These are phyloP conservation scores for Pythium plurisporium DNA, from an alignment of 352 stramenopile genomes.

Conservation along the genomic window DNA sequence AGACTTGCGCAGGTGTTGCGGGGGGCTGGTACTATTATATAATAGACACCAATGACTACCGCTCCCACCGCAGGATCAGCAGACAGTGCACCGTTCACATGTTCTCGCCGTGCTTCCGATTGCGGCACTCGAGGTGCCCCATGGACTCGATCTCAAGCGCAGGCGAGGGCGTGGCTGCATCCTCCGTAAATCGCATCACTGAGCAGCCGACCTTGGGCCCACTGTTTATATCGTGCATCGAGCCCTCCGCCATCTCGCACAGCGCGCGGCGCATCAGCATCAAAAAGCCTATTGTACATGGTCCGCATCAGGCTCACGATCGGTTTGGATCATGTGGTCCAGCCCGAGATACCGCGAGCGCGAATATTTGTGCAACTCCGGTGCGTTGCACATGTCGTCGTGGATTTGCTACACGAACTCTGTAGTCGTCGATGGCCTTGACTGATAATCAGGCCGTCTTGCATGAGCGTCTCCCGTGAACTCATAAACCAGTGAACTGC, in stretches of 20 bases:
- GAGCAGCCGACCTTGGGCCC: slow-evolving; percentile 12
- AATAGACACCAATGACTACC: slow-evolving; percentile 5
- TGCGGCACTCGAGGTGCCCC: slow-evolving; percentile 12
- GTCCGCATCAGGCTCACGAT: background rate
- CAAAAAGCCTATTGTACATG: slow-evolving; percentile 1
- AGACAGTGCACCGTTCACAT: slow-evolving; percentile 18
- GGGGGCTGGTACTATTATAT: no score
- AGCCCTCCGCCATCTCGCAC: no score
- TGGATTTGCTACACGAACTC: slow-evolving; percentile 13
- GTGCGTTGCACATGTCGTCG: slow-evolving; percentile 19
- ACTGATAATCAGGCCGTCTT: no score
- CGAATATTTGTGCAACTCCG: background rate
- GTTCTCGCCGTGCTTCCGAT: slow-evolving; percentile 5
- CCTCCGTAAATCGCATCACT: slow-evolving; percentile 13
- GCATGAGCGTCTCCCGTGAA: no score
- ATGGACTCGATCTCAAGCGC: slow-evolving; percentile 20
- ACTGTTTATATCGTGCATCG: no score
- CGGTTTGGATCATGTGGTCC: slow-evolving; percentile 9
- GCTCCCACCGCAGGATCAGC: slow-evolving; percentile 17
- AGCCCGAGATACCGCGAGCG: slow-evolving; percentile 8
- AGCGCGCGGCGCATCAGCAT: slow-evolving; percentile 7
- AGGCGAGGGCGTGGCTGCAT: no score
- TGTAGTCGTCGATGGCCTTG: no score
- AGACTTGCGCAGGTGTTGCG: no score
- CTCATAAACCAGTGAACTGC: no score